Conservation (phyloP, 495 filamentous ascomycete species). For the Daldinia grandis region DNA sequence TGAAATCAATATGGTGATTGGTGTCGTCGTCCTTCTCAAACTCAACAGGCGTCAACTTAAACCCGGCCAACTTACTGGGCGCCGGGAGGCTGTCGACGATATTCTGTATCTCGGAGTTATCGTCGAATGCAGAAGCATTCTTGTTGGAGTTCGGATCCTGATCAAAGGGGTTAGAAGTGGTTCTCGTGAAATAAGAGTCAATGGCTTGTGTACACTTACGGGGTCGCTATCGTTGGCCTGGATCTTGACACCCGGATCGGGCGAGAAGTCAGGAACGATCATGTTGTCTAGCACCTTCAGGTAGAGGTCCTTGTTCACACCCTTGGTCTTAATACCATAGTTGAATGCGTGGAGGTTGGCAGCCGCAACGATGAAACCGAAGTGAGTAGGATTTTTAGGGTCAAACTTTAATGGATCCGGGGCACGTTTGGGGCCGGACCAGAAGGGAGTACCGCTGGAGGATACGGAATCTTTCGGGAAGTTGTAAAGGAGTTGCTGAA, state of each 20-base stretch:
- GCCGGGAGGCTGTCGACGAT: conserved; percentile 75
- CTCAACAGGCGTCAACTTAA: conserved; percentile 89
- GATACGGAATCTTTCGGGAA: conserved; percentile 95
- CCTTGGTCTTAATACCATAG: conserved; percentile 89
- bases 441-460: conserved; percentile 89
- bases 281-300: conserved; percentile 83
- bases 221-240: conserved; percentile 96
- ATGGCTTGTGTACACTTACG: conserved; percentile 48
- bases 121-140: conserved; percentile 65
- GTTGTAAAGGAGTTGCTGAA: conserved; percentile 95
- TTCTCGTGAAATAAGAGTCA: background rate
- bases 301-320: conserved; percentile 72
- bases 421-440: conserved; percentile 98
- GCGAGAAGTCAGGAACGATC: conserved; percentile 96
- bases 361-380: conserved; percentile 84
- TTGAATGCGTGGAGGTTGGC: conserved; percentile 98
- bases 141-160: conserved; percentile 82
- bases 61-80: conserved; percentile 80
- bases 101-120: conserved; percentile 73
- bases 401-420: conserved; percentile 93
- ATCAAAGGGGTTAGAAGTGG: conserved; percentile 4
- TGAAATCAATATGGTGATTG: conserved; percentile 99
- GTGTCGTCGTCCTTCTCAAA: conserved; percentile 99
- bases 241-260: conserved; percentile 92
- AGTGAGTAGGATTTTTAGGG: conserved; percentile 80